phyloP scores from a whole-genome alignment of 2,329 filamentous ascomycete species.

The Penicillium sp. region DNA sequence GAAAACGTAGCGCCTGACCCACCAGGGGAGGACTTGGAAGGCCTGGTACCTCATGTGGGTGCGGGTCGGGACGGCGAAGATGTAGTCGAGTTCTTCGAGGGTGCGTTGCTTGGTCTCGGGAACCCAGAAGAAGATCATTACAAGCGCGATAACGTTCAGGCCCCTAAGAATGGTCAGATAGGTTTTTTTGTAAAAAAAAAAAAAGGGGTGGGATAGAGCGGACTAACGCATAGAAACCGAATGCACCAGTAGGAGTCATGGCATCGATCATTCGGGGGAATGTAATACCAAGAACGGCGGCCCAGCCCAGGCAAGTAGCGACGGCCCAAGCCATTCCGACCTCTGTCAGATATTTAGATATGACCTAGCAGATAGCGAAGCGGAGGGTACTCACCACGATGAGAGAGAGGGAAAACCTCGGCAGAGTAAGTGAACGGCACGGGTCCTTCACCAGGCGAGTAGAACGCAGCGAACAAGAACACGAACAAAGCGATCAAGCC shows the following conservation, averaged over 20 bases:
- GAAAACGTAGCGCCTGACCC: slow-evolving; percentile 63
- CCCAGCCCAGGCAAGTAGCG: slow-evolving; percentile 54
- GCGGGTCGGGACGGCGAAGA: slow-evolving; percentile 63
- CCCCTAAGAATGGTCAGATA: slow-evolving; percentile 37
- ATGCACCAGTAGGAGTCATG: slow-evolving; percentile 59
- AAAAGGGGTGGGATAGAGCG: background rate
- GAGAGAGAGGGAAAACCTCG: slow-evolving; percentile 61
- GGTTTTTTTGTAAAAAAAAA: background rate
- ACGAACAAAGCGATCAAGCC: slow-evolving; percentile 65
- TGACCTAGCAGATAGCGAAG: background rate
- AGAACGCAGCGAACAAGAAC: slow-evolving; percentile 69
- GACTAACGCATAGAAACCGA: slow-evolving; percentile 62
- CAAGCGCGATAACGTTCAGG: slow-evolving; percentile 64
- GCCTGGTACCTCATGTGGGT: slow-evolving; percentile 64
- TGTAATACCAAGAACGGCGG: slow-evolving; percentile 55
- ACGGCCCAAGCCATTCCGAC: slow-evolving; percentile 54
- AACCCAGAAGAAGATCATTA: slow-evolving; percentile 68
- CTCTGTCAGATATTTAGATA: slow-evolving; percentile 38
- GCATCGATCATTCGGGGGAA: slow-evolving; percentile 54
- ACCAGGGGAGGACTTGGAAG: slow-evolving; percentile 63
- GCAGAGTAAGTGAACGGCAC: slow-evolving; percentile 60
- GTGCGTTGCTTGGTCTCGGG: slow-evolving; percentile 63
- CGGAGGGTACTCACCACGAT: slow-evolving; percentile 48
- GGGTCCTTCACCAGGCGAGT: slow-evolving; percentile 67
- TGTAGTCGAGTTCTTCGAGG: slow-evolving; percentile 62